Evolutionary conservation across 148 eudicot species (phyloP), one percentile per base, ranked within the genome.

Genomic region (Diospyros kaki): DNA sequence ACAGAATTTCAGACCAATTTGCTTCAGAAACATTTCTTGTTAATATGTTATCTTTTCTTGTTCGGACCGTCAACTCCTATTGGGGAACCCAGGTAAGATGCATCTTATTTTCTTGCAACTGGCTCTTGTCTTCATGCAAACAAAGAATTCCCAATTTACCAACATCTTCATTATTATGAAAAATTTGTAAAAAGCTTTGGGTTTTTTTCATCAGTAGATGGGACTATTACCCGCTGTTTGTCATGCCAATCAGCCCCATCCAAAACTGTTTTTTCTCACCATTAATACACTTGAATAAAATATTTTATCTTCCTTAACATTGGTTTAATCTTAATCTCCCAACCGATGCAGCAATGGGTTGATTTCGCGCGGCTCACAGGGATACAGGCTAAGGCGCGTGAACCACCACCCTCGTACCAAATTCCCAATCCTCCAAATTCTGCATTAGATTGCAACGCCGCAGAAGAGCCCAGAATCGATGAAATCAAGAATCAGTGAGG

Each of bases 31-130:
- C 90, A 54, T 77, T 94, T 41, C 83, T 90, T 83, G 92, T 94
- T 74, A 94, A 92, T 77, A 71, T 87, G 87, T 77, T 94, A 17
- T 92, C 96, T 71, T 90, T 94, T 77, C 78, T 87, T 75, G 84
- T 86, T 71, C 84, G 96, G 74, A 83, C 87, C 50, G 70, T 90
- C 79, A 94, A 94, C 85, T 94, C 97, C 68, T 92, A 92, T 46
- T 94, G 93, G 94, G 98, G 97, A 80, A 92, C 96, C 69, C 98
- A 94, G 98, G 98, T 94, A 55, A 87, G 88, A 64, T 58, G 56
- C 77, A 41, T 63, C 64, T 69, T 54, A 55, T 6, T 68, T 42
- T 50, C 15, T 42, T 51, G 9, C 71, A 39, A 59, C 28, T 58
- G 42, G 5, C 56, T 68, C 70, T 80, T 69, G 42, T 63, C 28